Percentiles rank a stretch among this genome's conserved stretches.
phyloP scores from a whole-genome alignment of 2,329 filamentous ascomycete species.

The Hymenoscyphus fraxineus region DNA sequence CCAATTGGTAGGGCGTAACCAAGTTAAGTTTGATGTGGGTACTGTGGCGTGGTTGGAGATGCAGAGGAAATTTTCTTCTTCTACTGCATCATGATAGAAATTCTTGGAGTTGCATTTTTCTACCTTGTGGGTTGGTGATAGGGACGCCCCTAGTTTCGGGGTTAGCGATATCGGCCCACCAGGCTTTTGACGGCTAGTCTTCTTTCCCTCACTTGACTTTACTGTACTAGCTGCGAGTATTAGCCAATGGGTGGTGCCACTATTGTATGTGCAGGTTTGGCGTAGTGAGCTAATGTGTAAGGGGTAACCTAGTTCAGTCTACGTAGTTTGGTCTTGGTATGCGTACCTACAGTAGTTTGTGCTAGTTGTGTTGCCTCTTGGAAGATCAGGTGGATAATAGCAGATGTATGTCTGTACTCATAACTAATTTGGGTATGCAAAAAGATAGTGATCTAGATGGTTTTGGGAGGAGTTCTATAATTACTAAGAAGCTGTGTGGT shows the following conservation, averaged over 20 bases:
- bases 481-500: too few relatives aligned
- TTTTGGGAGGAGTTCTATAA: too few relatives aligned
- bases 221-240: too few relatives aligned
- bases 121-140: neutral
- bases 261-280: neutral
- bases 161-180: neutral
- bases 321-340: too few relatives aligned
- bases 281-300: neutral
- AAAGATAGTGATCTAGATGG: too few relatives aligned
- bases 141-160: neutral
- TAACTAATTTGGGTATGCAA: too few relatives aligned
- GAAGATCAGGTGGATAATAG: neutral
- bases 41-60: conserved; percentile 3
- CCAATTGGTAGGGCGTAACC: neutral
- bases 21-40: too few relatives aligned
- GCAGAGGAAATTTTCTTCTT: conserved; percentile 24
- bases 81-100: conserved; percentile 9
- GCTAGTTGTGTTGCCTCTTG: too few relatives aligned
- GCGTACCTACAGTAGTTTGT: neutral
- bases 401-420: too few relatives aligned
- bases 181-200: neutral
- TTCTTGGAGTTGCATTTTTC: neutral
- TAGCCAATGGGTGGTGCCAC: neutral
- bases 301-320: neutral
- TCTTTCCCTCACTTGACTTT: too few relatives aligned